Evolutionary conservation across 352 stramenopile species (phyloP).

Genomic region (Salisapilia sapeloensis): DNA sequence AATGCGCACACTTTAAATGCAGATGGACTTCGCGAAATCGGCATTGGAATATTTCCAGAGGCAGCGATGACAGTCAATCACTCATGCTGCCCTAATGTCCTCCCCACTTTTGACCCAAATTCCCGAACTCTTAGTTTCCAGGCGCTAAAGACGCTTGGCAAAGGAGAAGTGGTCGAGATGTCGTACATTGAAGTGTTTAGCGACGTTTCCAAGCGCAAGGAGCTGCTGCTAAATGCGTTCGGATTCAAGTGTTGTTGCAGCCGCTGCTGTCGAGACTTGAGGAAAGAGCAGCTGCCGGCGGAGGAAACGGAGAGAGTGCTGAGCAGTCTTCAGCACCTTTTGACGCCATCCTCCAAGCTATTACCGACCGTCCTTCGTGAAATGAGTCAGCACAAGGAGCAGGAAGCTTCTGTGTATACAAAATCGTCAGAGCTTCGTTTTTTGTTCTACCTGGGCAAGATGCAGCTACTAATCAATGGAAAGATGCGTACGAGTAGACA

Average conservation of each 20-base stretch:
- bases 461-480: too few species aligned
- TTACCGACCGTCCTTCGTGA: too few species aligned
- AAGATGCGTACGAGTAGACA: too few species aligned
- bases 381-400: too few species aligned
- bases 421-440: too few species aligned
- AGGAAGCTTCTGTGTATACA: too few species aligned
- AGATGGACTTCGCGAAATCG: slow-evolving; percentile 17
- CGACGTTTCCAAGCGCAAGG: slow-evolving; percentile 19
- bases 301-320: too few species aligned
- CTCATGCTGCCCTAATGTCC: slow-evolving; percentile 42
- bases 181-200: slow-evolving; percentile 33
- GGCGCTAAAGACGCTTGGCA: slow-evolving; percentile 13
- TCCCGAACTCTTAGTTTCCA: slow-evolving; percentile 30
- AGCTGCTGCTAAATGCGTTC: slow-evolving; percentile 18
- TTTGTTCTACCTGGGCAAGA: too few species aligned
- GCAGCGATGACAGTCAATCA: slow-evolving; percentile 56
- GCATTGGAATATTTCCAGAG: slow-evolving; percentile 41
- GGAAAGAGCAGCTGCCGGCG: too few species aligned
- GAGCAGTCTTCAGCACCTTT: too few species aligned
- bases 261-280: too few species aligned
- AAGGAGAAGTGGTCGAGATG: slow-evolving; percentile 17
- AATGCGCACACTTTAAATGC: slow-evolving; percentile 39
- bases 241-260: slow-evolving; percentile 27
- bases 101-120: slow-evolving; percentile 20
- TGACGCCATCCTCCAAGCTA: too few species aligned